phyloP scores from a whole-genome alignment of 2,329 filamentous ascomycete species.

The Gliomastix tumulicola region DNA sequence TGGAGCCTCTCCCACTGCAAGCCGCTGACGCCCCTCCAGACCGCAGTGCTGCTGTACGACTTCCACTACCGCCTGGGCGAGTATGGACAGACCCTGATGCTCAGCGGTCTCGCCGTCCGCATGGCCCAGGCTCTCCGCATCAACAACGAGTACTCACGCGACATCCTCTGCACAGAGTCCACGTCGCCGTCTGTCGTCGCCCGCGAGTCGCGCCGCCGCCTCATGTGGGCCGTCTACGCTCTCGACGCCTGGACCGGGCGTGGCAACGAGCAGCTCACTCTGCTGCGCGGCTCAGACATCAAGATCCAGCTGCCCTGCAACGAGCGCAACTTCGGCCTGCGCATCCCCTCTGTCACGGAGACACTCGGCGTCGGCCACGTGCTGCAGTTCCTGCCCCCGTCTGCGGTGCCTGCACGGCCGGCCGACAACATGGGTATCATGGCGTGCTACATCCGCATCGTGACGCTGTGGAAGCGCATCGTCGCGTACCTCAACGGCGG shows the following conservation, averaged over 20 bases:
- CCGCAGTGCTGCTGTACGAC: conserved; percentile 23
- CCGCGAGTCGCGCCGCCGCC: conserved; percentile 27
- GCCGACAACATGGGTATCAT: conserved; percentile 35
- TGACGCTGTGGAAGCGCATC: conserved; percentile 31
- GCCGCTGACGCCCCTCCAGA: conserved; percentile 6
- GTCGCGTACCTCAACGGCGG: conserved; percentile 34
- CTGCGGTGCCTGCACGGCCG: conserved; percentile 27
- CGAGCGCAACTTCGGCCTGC: conserved; percentile 31
- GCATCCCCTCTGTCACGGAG: conserved; percentile 29
- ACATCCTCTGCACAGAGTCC: conserved; percentile 27
- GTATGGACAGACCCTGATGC: conserved; percentile 30
- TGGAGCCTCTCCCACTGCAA: neutral
- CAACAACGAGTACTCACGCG: conserved; percentile 25
- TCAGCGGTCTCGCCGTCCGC: conserved; percentile 30
- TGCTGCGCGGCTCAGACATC: conserved; percentile 30
- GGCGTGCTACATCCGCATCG: conserved; percentile 33
- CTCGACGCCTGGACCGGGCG: conserved; percentile 25
- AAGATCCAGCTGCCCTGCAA: conserved; percentile 32
- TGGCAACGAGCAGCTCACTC: conserved; percentile 28
- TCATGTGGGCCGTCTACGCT: conserved; percentile 27
- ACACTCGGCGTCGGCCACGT: conserved; percentile 31
- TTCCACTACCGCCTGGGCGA: conserved; percentile 30
- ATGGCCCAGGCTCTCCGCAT: conserved; percentile 34
- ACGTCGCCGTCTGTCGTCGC: conserved; percentile 23
- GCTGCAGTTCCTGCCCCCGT: conserved; percentile 28